phyloP scores from a whole-genome alignment of 352 stramenopile species.

The Pythium angustatum region DNA sequence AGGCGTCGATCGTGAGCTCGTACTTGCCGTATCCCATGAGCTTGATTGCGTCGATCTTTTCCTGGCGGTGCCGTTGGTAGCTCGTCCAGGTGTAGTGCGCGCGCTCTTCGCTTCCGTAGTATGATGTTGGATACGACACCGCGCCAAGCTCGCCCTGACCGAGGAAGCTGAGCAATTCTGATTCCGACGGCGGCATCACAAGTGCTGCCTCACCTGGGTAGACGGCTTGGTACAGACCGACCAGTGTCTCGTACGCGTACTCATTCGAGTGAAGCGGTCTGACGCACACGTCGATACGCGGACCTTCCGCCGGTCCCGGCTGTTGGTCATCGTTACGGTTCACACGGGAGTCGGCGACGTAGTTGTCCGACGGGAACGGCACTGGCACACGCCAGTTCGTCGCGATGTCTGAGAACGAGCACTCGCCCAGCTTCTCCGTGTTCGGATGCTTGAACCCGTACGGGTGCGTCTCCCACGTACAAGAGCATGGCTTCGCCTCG shows the following conservation, averaged over 20 bases:
- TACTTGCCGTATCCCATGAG: conserved; percentile 60
- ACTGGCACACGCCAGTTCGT: conserved; percentile 41
- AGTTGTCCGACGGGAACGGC: conserved; percentile 61
- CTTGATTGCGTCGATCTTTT: conserved; percentile 43
- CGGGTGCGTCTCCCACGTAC: conserved; percentile 40
- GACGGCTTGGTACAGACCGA: not conserved
- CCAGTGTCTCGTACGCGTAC: conserved; percentile 6
- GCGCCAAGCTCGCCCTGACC: not conserved
- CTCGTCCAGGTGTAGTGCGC: conserved; percentile 45
- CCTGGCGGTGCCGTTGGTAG: conserved; percentile 44
- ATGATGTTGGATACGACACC: not conserved
- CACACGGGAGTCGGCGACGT: conserved; percentile 45
- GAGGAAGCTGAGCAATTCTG: conserved; percentile 7
- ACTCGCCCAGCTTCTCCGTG: conserved; percentile 27
- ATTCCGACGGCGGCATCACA: not conserved
- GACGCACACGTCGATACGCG: conserved; percentile 21
- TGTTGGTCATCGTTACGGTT: conserved; percentile 21
- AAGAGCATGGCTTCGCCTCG: conserved; percentile 37
- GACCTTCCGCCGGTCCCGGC: not conserved
- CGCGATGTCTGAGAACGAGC: conserved; percentile 38
- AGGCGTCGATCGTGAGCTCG: conserved; percentile 44
- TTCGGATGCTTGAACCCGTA: conserved; percentile 36
- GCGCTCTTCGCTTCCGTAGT: not conserved
- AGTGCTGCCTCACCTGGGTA: not conserved
- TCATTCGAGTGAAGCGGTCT: conserved; percentile 3